These are phyloP conservation scores for Fusarium sp. DNA, from an alignment of 2,329 filamentous ascomycete genomes.

Conservation along the genomic window DNA sequence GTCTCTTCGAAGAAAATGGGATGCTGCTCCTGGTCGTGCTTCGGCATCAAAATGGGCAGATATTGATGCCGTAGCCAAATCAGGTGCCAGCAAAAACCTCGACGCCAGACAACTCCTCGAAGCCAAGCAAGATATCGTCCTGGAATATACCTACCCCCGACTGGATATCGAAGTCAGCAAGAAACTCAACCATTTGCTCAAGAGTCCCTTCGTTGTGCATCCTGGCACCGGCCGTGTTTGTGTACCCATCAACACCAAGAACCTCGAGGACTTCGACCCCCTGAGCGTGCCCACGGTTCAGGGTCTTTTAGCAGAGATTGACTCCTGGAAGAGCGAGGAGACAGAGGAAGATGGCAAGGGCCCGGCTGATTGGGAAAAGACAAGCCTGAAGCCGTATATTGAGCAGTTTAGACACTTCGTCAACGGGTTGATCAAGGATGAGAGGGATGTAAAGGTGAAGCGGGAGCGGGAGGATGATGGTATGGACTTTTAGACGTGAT, in stretches of 20 bases:
- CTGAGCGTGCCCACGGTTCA: conserved; percentile 91
- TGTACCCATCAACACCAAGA: conserved; percentile 87
- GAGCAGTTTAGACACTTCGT: conserved; percentile 92
- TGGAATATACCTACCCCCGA: conserved; percentile 98
- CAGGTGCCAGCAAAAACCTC: conserved; percentile 79
- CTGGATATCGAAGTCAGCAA: conserved; percentile 98
- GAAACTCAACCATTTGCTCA: conserved; percentile 97
- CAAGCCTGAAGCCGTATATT: conserved; percentile 91
- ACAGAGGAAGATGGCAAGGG: conserved; percentile 58
- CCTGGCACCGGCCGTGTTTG: conserved; percentile 95
- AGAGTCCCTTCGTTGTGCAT: conserved; percentile 96
- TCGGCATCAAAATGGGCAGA: conserved; percentile 93
- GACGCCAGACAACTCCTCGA: conserved; percentile 82
- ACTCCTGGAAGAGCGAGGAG: conserved; percentile 75
- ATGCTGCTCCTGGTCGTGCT: conserved; percentile 81
- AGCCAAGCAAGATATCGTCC: conserved; percentile 94
- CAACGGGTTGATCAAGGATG: conserved; percentile 82
- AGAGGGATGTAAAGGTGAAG: conserved; percentile 70
- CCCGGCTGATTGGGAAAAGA: conserved; percentile 95
- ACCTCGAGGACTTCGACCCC: conserved; percentile 88
- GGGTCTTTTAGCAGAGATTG: conserved; percentile 85
- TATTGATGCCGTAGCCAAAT: conserved; percentile 88
- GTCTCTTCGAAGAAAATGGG: conserved; percentile 91
- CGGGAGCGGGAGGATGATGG: conserved; percentile 67
- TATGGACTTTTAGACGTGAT: conserved; percentile 65